These are phyloP conservation scores for Colletotrichum sp. DNA, from an alignment of 2,329 filamentous ascomycete species.

Conservation along the genomic window DNA sequence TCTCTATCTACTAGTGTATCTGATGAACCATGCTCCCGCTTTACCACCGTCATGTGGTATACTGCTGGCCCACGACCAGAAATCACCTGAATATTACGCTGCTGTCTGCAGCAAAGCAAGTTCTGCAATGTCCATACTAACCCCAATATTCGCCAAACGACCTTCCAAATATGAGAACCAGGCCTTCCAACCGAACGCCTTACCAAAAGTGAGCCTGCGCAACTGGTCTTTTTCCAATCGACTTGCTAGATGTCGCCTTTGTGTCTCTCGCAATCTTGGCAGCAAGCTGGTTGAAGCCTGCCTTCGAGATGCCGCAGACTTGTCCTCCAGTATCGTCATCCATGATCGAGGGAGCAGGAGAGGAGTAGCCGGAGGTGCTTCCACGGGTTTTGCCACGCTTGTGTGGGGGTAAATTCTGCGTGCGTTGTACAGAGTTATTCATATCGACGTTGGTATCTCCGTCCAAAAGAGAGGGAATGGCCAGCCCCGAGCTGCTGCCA, in stretches of 20 bases:
- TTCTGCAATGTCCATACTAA: not conserved
- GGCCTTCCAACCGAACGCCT: not conserved
- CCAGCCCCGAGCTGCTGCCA: not conserved
- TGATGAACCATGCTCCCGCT: not conserved
- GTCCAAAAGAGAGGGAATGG: not conserved
- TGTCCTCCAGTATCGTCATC: not conserved
- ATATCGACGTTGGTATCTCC: not conserved
- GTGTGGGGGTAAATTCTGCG: not conserved
- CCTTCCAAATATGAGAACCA: not conserved
- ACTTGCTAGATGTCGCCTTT: not conserved
- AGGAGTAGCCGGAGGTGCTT: not conserved
- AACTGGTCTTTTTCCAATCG: not conserved
- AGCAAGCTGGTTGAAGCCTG: constrained; percentile 4
- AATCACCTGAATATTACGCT: not conserved
- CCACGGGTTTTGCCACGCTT: not conserved
- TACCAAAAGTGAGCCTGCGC: not conserved
- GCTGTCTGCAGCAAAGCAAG: not conserved
- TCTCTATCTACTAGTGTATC: not conserved
- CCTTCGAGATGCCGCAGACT: not conserved
- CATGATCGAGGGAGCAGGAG: not conserved
- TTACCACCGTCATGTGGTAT: not conserved
- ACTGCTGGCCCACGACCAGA: not conserved
- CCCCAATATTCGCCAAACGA: not conserved
- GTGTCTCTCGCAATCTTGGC: not conserved
- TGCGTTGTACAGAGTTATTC: not conserved